Evolutionary conservation across 495 filamentous ascomycete genomes (phyloP).

Genomic region (Extremus antarcticus): DNA sequence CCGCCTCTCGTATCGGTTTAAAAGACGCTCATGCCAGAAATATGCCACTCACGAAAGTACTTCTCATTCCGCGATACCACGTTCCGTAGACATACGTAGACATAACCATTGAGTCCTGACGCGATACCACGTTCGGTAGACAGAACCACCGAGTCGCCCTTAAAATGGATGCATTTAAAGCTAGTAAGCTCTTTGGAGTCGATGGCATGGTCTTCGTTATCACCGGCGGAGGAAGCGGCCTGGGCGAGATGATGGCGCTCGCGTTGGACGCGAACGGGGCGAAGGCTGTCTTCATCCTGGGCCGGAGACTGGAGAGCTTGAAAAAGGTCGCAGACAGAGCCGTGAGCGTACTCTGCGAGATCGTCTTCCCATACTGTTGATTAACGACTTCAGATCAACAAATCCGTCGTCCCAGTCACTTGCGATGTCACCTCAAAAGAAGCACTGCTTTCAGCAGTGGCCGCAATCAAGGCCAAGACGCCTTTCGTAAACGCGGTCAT

Average conservation of each 20-base stretch:
- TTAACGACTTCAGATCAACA: slow-evolving; percentile 2
- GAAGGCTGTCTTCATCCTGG: slow-evolving; percentile 54
- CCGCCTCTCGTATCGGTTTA: no score
- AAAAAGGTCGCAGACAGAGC: slow-evolving; percentile 5
- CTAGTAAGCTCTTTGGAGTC: slow-evolving; percentile 40
- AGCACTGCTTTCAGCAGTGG: slow-evolving; percentile 24
- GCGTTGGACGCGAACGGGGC: slow-evolving; percentile 54
- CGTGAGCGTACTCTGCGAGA: neutral
- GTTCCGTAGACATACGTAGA: no score
- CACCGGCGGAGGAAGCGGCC: slow-evolving; percentile 44
- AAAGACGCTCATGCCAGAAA: no score
- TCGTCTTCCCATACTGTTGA: neutral
- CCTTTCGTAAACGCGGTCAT: slow-evolving; percentile 25
- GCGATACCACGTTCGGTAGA: no score
- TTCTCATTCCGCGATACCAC: no score
- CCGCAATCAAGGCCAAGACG: slow-evolving; percentile 25
- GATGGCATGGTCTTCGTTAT: slow-evolving; percentile 49
- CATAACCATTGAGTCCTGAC: no score
- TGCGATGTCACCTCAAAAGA: slow-evolving; percentile 36
- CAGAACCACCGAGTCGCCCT: no score
- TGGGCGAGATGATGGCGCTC: slow-evolving; percentile 51
- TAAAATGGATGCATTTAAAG: neutral
- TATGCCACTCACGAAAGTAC: no score
- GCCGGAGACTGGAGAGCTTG: slow-evolving; percentile 41
- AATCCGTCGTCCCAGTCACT: slow-evolving; percentile 27